These are phyloP conservation scores for Stachybotrys echinatus DNA, from an alignment of 2,329 filamentous ascomycete genomes.

Conservation along the genomic window DNA sequence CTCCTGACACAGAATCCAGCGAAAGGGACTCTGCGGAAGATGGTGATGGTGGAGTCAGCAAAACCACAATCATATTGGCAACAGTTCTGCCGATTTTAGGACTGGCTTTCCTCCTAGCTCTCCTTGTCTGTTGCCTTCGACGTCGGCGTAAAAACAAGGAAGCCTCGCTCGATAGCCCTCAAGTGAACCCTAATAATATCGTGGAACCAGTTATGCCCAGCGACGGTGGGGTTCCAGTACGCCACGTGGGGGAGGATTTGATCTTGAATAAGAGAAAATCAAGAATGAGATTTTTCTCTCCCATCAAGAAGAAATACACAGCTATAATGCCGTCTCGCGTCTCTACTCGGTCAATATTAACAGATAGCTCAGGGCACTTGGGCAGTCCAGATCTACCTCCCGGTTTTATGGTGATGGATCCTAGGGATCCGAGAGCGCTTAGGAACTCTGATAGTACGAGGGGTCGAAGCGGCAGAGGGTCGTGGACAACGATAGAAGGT, in stretches of 20 bases:
- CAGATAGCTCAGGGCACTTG: slow-evolving; percentile 18
- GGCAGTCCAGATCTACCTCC: slow-evolving; percentile 17
- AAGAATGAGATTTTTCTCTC: slow-evolving; percentile 5
- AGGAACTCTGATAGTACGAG: neutral
- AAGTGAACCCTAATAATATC: slow-evolving; percentile 15
- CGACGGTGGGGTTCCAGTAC: slow-evolving; percentile 10
- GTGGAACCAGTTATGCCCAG: neutral
- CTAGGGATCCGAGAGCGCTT: slow-evolving; percentile 4
- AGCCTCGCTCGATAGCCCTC: slow-evolving; percentile 22
- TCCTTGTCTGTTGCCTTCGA: slow-evolving; percentile 26
- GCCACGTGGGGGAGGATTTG: slow-evolving; percentile 11
- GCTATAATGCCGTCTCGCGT: slow-evolving; percentile 15
- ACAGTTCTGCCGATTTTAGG: slow-evolving; percentile 38
- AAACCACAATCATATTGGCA: slow-evolving; percentile 33
- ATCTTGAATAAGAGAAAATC: neutral
- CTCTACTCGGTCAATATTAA: slow-evolving; percentile 15
- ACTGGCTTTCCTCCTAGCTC: slow-evolving; percentile 23
- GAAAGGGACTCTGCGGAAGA: slow-evolving; percentile 7
- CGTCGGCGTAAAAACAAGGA: slow-evolving; percentile 20
- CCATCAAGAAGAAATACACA: slow-evolving; percentile 13
- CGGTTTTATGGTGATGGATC: slow-evolving; percentile 16
- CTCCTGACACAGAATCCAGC: slow-evolving; percentile 6
- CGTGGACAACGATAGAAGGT: slow-evolving; percentile 29
- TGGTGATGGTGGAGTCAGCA: slow-evolving; percentile 18
- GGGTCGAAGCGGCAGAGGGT: slow-evolving; percentile 19